Evolutionary conservation across 108 stramenopile species (phyloP), one percentile per base, ranked within the genome.

Genomic region (Skeletonema grethae): DNA sequence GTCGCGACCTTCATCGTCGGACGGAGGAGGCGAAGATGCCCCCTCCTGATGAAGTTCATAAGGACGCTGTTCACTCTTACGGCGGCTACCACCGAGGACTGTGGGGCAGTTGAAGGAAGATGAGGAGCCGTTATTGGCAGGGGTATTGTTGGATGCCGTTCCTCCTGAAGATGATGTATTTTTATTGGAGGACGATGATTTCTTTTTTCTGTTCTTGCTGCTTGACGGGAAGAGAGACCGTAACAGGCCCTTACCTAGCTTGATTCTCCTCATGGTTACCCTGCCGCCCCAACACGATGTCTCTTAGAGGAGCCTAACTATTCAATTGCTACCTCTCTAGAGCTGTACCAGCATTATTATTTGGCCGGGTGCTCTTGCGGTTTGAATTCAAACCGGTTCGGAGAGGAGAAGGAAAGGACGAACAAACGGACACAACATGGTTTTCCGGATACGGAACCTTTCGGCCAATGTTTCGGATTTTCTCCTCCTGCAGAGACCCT

Each of bases 41-140:
- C 48, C 48, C 48, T 53, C 50, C 22, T 53, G 50, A 24, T 24
- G 50, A 53, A 53, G 50, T 2, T 53, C 50, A 24, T 53, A 53
- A 16, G 50, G 50, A 1, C 4, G 50, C 2, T 53, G 22, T 9
- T n/a, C 8, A 53, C 0, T 22, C 22, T 22, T 53, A 2, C 50
- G 50, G 8, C 50, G 50, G 50, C 18, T 22, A 24, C 20, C 50
- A 53, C 50, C 22, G 2, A 53, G 50, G 22, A 53, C 5, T 4
- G 50, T 53, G 22, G 50, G 50, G 9, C 50, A 24, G 50, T n/a
- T 22, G 22, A 22, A 53, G 18, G 22, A 18, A 4, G 20, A 38
- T 10, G 36, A 38, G 11, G 36, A 22, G 20, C 20, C 50, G 50
- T 53, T 53, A 22, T 53, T 53, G 20, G 4, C 4, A 22, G 15